Evolutionary conservation across 345 rosid genomes (phyloP).

Genomic region (Camelina neglecta): DNA sequence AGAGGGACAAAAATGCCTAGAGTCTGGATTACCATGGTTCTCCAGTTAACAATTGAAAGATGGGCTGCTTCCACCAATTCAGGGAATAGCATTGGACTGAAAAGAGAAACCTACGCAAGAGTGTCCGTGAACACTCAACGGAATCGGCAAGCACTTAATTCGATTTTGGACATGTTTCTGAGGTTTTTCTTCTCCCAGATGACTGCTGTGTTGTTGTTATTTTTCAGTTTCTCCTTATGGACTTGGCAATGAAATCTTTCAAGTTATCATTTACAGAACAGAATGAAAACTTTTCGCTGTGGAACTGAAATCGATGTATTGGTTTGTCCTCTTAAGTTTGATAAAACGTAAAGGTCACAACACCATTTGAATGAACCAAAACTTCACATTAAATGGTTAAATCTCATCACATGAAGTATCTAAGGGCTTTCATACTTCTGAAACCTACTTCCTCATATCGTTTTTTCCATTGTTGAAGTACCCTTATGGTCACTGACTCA

Average conservation of each 20-base stretch:
- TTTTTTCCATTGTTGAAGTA: not conserved
- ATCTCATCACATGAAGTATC: not conserved
- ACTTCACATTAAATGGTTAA: not conserved
- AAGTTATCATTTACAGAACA: conserved; percentile 10
- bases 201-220: conserved; percentile 12
- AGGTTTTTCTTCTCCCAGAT: conserved; percentile 14
- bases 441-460: not conserved
- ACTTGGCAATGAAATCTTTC: not conserved
- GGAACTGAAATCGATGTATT: not conserved
- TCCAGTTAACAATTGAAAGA: conserved; percentile 37
- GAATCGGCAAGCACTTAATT: not conserved
- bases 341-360: not conserved
- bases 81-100: not conserved
- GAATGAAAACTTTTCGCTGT: not conserved
- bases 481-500: not conserved
- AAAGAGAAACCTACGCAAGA: conserved; percentile 3
- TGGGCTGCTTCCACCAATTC: conserved; percentile 16
- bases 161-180: conserved; percentile 13
- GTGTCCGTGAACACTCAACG: not conserved
- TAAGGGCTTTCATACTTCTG: not conserved
- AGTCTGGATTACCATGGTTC: conserved; percentile 89
- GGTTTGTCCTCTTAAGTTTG: not conserved
- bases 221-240: not conserved
- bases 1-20: conserved; percentile 58
- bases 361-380: not conserved